phyloP scores from a whole-genome alignment of 2,329 filamentous ascomycete species.

The Beauveria rudraprayagi region DNA sequence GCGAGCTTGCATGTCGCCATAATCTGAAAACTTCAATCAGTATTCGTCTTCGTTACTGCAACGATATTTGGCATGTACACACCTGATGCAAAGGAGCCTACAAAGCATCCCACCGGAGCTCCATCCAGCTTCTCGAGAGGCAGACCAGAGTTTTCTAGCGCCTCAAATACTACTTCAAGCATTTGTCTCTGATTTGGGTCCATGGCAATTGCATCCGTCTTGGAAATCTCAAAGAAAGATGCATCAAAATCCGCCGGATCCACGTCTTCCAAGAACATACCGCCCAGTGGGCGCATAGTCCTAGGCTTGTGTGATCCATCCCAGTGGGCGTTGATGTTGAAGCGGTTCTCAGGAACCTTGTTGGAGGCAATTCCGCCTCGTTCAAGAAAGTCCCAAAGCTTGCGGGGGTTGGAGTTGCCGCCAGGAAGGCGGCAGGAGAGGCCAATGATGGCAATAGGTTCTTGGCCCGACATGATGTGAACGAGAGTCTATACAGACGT shows the following conservation, averaged over 20 bases:
- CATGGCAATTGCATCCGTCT: not conserved
- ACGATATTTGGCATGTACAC: not conserved
- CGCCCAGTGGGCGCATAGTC: conserved; percentile 1
- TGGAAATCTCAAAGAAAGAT: conserved; percentile 1
- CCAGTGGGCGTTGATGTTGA: not conserved
- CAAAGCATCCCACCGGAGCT: conserved; percentile 8
- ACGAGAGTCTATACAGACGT: not conserved
- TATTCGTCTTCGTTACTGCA: not conserved
- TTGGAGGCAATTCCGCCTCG: conserved; percentile 24
- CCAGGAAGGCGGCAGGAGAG: conserved; percentile 35
- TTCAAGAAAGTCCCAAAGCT: conserved; percentile 30
- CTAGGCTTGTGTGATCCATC: conserved; percentile 3
- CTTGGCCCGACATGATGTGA: conserved; percentile 1
- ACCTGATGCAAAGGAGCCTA: conserved; percentile 22
- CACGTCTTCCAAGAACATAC: conserved; percentile 2
- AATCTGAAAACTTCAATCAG: conserved; percentile 14
- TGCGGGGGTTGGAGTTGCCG: conserved; percentile 20
- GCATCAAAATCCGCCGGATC: conserved; percentile 3
- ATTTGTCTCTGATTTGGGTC: conserved; percentile 4
- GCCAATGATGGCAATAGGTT: conserved; percentile 33
- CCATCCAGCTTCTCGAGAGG: not conserved
- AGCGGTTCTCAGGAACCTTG: conserved; percentile 14
- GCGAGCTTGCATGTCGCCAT: conserved; percentile 23
- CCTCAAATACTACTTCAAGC: conserved; percentile 4
- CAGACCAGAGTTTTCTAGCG: not conserved